A percentile compares a stretch with the other conserved stretches of the same genome.
Evolutionary conservation across 2,329 filamentous ascomycete genomes (phyloP).

Genomic region (Curvularia eragrostidis): DNA sequence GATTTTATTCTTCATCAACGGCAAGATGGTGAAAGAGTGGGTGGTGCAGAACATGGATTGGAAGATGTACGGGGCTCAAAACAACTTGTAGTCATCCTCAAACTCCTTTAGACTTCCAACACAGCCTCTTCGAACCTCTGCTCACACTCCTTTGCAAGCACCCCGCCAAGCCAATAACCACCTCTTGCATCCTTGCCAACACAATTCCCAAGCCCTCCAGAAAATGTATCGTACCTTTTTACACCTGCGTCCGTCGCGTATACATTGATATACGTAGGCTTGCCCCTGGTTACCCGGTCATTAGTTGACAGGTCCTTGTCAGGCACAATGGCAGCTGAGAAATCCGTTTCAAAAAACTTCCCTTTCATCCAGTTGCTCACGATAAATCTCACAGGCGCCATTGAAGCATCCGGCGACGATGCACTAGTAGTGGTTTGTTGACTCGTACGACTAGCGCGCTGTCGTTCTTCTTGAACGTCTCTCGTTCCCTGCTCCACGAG

Average conservation of each 20-base stretch:
- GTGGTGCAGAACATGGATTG: neutral
- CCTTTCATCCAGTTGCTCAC: slow-evolving; percentile 29
- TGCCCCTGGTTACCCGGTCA: neutral
- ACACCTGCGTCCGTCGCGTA: slow-evolving; percentile 4
- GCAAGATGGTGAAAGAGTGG: neutral
- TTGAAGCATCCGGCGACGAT: neutral
- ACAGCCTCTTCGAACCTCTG: slow-evolving; percentile 8
- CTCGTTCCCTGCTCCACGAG: slow-evolving; percentile 27
- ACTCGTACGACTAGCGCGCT: neutral
- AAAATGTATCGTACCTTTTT: slow-evolving; percentile 6
- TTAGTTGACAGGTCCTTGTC: too few species aligned
- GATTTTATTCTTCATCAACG: neutral
- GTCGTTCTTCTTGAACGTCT: slow-evolving; percentile 22
- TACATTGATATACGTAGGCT: slow-evolving; percentile 2
- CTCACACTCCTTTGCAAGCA: slow-evolving; percentile 6
- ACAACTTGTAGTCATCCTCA: too few species aligned
- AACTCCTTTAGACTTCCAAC: neutral
- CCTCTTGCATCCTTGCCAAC: slow-evolving; percentile 28
- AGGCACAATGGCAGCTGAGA: slow-evolving; percentile 19
- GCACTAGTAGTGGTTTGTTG: slow-evolving; percentile 2
- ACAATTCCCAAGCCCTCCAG: slow-evolving; percentile 17
- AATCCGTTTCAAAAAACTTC: slow-evolving; percentile 25
- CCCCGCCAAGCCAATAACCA: slow-evolving; percentile 25
- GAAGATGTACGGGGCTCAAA: neutral
- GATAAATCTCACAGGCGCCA: slow-evolving; percentile 12